Percentiles rank a stretch among this genome's conserved stretches.
These are phyloP conservation scores for Leucosporidium yakuticum DNA, from an alignment of 768 basidiomycete genomes.

Conservation along the genomic window DNA sequence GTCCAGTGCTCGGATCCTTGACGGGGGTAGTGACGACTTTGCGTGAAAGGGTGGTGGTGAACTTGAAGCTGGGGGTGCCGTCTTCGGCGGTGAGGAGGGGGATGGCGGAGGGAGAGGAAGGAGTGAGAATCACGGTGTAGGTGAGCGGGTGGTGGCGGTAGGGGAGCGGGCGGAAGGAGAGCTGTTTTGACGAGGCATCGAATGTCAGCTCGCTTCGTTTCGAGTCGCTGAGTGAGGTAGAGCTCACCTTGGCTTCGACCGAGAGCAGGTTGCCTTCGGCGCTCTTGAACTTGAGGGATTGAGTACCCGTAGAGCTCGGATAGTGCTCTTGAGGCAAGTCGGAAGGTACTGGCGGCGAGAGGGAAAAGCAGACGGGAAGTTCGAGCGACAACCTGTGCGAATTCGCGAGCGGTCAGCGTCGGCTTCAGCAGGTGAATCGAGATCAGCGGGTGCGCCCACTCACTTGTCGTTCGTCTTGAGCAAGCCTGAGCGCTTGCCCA, in stretches of 20 bases:
- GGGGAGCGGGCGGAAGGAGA: not conserved
- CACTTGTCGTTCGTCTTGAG: constrained; percentile 17
- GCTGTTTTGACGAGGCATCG: not conserved
- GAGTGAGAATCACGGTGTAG: constrained; percentile 11
- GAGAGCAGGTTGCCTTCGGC: not conserved
- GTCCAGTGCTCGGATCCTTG: too few species aligned
- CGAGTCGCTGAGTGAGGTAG: too few species aligned
- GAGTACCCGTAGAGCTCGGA: not conserved
- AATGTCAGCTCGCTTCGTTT: not conserved
- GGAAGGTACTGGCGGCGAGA: too few species aligned
- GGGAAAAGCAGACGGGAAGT: constrained; percentile 10
- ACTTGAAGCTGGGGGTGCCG: too few species aligned
- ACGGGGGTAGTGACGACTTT: too few species aligned
- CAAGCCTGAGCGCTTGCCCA: constrained; percentile 9
- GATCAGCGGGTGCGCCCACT: not conserved
- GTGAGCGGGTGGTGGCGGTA: not conserved
- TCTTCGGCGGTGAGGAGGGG: not conserved
- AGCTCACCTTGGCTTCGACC: not conserved
- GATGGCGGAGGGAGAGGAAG: not conserved
- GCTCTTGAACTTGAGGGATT: constrained; percentile 18
- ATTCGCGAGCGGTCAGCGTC: not conserved
- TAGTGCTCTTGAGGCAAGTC: not conserved
- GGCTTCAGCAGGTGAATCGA: too few species aligned
- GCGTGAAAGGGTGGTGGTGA: too few species aligned
- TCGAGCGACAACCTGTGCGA: not conserved